These are phyloP conservation scores for Pichia inconspicua DNA, from an alignment of 1,139 yeast genomes.

Conservation along the genomic window DNA sequence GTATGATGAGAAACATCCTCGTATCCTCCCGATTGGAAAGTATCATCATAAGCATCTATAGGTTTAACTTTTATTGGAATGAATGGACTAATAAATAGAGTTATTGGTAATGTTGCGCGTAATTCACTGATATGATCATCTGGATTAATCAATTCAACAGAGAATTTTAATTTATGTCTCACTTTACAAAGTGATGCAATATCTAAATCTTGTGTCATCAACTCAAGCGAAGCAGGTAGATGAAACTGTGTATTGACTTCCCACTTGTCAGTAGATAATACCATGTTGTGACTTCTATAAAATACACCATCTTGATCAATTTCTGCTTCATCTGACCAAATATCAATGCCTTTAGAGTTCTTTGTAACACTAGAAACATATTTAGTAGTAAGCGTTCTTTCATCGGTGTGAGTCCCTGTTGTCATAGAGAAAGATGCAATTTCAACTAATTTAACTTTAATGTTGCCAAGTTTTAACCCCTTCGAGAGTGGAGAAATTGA, in stretches of 20 bases:
- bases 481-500: conserved; percentile 72
- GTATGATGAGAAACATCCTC: conserved; percentile 25
- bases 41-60: conserved; percentile 25
- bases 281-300: conserved; percentile 23
- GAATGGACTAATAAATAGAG: conserved; percentile 69
- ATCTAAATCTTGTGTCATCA: conserved; percentile 81
- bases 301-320: conserved; percentile 27
- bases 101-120: conserved; percentile 59
- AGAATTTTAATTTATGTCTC: conserved; percentile 51
- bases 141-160: conserved; percentile 17
- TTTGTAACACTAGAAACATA: conserved; percentile 26
- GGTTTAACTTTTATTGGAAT: conserved; percentile 57
- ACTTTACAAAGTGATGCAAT: conserved; percentile 53
- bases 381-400: conserved; percentile 44
- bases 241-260: conserved; percentile 51
- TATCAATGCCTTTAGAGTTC: conserved; percentile 32
- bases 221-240: conserved; percentile 65
- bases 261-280: conserved; percentile 63
- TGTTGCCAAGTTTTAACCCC: conserved; percentile 69
- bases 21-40: conserved; percentile 14
- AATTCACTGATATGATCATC: conserved; percentile 51
- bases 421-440: conserved; percentile 56
- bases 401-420: conserved; percentile 48
- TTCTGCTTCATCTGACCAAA: conserved; percentile 26
- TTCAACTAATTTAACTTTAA: conserved; percentile 62